Conservation (phyloP, 345 rosid genomes). For the Lepidium aucheri region DNA sequence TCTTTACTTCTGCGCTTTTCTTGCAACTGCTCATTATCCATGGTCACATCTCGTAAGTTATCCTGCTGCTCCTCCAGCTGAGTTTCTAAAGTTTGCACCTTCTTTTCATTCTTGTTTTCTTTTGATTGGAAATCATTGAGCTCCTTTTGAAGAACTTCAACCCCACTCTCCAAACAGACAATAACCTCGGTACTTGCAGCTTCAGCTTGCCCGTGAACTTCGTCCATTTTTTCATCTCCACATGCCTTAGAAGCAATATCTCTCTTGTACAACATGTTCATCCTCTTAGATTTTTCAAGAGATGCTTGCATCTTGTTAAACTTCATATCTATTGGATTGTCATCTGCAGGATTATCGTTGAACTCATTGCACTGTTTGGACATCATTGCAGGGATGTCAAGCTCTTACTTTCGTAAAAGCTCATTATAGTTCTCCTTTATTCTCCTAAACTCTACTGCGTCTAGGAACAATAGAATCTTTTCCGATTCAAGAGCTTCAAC, state of each 20-base stretch:
- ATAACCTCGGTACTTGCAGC: slow-evolving; percentile 91
- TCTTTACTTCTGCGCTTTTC: slow-evolving; percentile 55
- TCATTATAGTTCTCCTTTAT: slow-evolving; percentile 39
- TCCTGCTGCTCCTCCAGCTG: slow-evolving; percentile 47
- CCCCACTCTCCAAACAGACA: slow-evolving; percentile 89
- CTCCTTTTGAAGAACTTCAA: slow-evolving; percentile 70
- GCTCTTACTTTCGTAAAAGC: slow-evolving; percentile 47
- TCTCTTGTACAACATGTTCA: slow-evolving; percentile 61
- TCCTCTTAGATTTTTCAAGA: slow-evolving; percentile 70
- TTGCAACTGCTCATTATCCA: slow-evolving; percentile 47
- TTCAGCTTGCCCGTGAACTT: slow-evolving; percentile 68
- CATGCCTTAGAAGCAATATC: slow-evolving; percentile 52
- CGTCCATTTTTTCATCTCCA: slow-evolving; percentile 69
- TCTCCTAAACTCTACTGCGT: slow-evolving; percentile 56
- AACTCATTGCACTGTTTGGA: slow-evolving; percentile 45
- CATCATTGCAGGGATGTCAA: slow-evolving; percentile 44
- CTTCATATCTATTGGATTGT: slow-evolving; percentile 40
- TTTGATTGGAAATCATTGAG: slow-evolving; percentile 54
- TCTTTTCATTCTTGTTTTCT: slow-evolving; percentile 47
- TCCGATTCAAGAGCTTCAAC: slow-evolving; percentile 83
- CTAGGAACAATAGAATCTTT: slow-evolving; percentile 53
- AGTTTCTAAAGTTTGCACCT: slow-evolving; percentile 35
- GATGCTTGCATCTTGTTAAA: slow-evolving; percentile 83
- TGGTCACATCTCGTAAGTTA: slow-evolving; percentile 34
- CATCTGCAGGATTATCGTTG: slow-evolving; percentile 33